Evolutionary conservation across 805 yeast genomes (phyloP).

Genomic region (Wickerhamiella domercqiae): DNA sequence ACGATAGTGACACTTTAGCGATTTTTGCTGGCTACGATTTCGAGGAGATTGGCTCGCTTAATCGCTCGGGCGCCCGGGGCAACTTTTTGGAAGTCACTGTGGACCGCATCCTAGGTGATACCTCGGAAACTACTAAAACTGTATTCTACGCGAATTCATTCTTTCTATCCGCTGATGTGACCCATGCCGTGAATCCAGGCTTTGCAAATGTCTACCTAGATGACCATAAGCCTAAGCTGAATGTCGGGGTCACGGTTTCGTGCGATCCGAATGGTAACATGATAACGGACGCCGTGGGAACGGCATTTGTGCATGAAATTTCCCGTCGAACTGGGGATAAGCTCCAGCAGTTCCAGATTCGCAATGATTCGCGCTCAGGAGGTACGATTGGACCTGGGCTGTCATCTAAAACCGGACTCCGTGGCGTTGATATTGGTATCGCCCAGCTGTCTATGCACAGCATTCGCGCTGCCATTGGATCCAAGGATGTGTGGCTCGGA

Average conservation of each 20-base stretch:
- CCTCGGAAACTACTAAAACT: slow-evolving; percentile 23
- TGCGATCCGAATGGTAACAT: slow-evolving; percentile 69
- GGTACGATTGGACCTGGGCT: slow-evolving; percentile 71
- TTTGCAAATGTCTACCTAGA: slow-evolving; percentile 43
- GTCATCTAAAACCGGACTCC: slow-evolving; percentile 25
- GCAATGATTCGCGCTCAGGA: slow-evolving; percentile 74
- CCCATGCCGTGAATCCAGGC: slow-evolving; percentile 70
- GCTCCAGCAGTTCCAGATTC: slow-evolving; percentile 67
- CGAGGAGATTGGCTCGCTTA: slow-evolving; percentile 71
- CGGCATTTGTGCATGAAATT: slow-evolving; percentile 53
- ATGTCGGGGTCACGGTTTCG: slow-evolving; percentile 55
- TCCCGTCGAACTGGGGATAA: slow-evolving; percentile 50
- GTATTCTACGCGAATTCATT: slow-evolving; percentile 56
- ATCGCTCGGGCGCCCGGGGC: slow-evolving; percentile 73
- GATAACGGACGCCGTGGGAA: slow-evolving; percentile 67
- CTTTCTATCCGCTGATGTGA: slow-evolving; percentile 71
- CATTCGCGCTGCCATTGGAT: slow-evolving; percentile 66
- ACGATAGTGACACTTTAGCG: slow-evolving; percentile 23
- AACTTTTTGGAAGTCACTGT: slow-evolving; percentile 54
- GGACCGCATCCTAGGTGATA: slow-evolving; percentile 29
- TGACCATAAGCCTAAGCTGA: slow-evolving; percentile 66
- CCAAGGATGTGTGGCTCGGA: slow-evolving; percentile 62
- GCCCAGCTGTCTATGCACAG: slow-evolving; percentile 80
- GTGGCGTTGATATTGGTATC: slow-evolving; percentile 65
- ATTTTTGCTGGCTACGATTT: slow-evolving; percentile 58